Conservation (phyloP, 140 eudicot species). For the Erigeron philadelphicus region DNA sequence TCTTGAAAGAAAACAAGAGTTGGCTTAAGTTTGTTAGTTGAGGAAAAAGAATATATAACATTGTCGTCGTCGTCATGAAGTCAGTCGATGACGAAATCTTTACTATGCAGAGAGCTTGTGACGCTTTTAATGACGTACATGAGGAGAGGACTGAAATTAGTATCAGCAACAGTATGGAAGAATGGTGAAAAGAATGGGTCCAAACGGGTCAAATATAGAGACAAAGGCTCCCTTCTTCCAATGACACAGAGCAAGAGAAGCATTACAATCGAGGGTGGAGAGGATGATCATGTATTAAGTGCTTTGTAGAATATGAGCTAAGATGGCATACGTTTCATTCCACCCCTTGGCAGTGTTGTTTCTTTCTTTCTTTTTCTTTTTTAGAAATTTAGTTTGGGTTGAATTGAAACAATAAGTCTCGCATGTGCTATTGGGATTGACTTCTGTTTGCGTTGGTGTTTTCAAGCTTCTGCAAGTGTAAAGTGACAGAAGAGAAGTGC, state of each 20-base stretch:
- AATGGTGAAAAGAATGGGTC: slow-evolving; percentile 52
- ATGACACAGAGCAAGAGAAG: slow-evolving; percentile 51
- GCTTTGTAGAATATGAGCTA: slow-evolving; percentile 16
- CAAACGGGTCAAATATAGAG: slow-evolving; percentile 54
- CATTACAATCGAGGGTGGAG: slow-evolving; percentile 40
- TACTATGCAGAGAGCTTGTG: slow-evolving; percentile 65
- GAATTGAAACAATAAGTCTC: slow-evolving; percentile 31
- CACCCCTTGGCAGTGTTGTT: slow-evolving; percentile 15
- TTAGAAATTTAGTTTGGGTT: slow-evolving; percentile 26
- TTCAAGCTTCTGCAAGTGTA: slow-evolving; percentile 23
- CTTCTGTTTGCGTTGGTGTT: slow-evolving; percentile 22
- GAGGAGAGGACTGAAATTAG: slow-evolving; percentile 50
- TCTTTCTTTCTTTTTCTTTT: not conserved
- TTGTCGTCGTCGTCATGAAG: not conserved
- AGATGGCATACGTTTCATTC: not conserved
- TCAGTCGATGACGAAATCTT: not conserved
- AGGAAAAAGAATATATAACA: not conserved
- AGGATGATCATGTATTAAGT: slow-evolving; percentile 31
- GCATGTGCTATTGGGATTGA: slow-evolving; percentile 28
- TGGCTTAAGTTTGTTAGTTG: not conserved
- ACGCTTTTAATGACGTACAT: slow-evolving; percentile 48
- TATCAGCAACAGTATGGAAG: slow-evolving; percentile 53
- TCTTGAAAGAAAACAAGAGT: not conserved
- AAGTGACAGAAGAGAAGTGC: slow-evolving; percentile 22
- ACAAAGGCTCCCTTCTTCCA: slow-evolving; percentile 52